Percentiles rank a stretch among this genome's conserved stretches.
These are phyloP conservation scores for Coriolopsis trogii DNA, from an alignment of 1,284 basidiomycete species.

Conservation along the genomic window DNA sequence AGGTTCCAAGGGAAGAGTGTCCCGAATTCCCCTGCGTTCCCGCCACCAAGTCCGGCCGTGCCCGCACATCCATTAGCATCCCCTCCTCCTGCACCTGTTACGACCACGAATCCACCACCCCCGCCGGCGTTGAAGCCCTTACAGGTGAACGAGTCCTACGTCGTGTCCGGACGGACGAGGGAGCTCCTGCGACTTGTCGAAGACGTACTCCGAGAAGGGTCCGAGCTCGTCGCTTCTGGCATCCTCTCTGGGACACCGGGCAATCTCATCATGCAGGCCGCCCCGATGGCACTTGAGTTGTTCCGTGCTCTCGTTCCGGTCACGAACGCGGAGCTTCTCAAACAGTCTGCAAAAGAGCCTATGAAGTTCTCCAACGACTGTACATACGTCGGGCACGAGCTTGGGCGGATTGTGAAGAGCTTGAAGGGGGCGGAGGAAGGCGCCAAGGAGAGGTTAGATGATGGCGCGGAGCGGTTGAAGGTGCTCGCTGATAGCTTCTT, in stretches of 20 bases:
- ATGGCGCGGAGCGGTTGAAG: constrained; percentile 51
- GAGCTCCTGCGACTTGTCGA: constrained; percentile 64
- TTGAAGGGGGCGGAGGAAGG: constrained; percentile 28
- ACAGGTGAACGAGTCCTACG: constrained; percentile 52
- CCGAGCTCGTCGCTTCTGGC: constrained; percentile 55
- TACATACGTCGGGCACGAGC: constrained; percentile 62
- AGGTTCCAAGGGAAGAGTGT: constrained; percentile 51
- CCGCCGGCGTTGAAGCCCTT: constrained; percentile 6
- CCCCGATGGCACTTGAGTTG: constrained; percentile 76
- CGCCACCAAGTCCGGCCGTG: constrained; percentile 23
- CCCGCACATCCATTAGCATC: constrained; percentile 31
- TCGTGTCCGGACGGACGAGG: constrained; percentile 58
- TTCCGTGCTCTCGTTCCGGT: constrained; percentile 85
- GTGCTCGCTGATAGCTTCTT: constrained; percentile 68
- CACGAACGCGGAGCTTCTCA: constrained; percentile 55
- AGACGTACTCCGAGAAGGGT: constrained; percentile 59
- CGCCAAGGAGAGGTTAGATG: constrained; percentile 50
- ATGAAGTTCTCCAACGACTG: constrained; percentile 92
- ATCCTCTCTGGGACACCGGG: constrained; percentile 54
- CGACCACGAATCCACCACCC: not conserved
- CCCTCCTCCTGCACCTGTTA: constrained; percentile 7
- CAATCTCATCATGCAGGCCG: constrained; percentile 58
- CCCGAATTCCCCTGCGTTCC: constrained; percentile 20
- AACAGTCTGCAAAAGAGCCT: constrained; percentile 56
- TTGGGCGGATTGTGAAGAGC: constrained; percentile 41